Percentiles rank a stretch among this genome's conserved stretches.
phyloP scores from a whole-genome alignment of 2,329 filamentous ascomycete genomes.

The Trematosphaeria pertusa region DNA sequence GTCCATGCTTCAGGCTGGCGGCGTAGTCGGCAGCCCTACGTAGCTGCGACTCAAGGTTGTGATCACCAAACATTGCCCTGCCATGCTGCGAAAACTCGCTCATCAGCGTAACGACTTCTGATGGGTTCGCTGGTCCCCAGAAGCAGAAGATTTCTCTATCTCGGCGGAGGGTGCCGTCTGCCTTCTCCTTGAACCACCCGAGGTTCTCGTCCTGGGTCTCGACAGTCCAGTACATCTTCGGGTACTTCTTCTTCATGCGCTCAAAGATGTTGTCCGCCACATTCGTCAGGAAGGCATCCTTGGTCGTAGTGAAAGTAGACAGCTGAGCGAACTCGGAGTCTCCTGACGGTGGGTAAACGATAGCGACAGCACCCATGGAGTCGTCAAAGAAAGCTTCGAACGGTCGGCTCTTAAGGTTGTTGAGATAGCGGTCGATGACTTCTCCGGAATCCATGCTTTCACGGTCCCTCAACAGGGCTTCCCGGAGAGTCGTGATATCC shows the following conservation, averaged over 20 bases:
- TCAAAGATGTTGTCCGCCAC: slow-evolving; percentile 95
- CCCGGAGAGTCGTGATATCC: slow-evolving; percentile 78
- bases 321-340: slow-evolving; percentile 78
- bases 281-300: slow-evolving; percentile 92
- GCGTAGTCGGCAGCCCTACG: slow-evolving; percentile 77
- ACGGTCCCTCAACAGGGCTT: slow-evolving; percentile 80
- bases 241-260: slow-evolving; percentile 91
- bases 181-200: slow-evolving; percentile 96
- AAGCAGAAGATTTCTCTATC: slow-evolving; percentile 94
- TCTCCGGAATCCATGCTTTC: slow-evolving; percentile 82
- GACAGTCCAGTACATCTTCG: slow-evolving; percentile 94
- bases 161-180: slow-evolving; percentile 86
- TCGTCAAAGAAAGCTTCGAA: slow-evolving; percentile 97
- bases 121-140: slow-evolving; percentile 84
- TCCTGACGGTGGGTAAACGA: slow-evolving; percentile 78
- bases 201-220: slow-evolving; percentile 95
- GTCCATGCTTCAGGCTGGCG: slow-evolving; percentile 64
- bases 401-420: slow-evolving; percentile 74
- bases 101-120: slow-evolving; percentile 83
- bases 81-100: slow-evolving; percentile 84
- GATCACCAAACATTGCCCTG: slow-evolving; percentile 84
- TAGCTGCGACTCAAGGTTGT: slow-evolving; percentile 86
- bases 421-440: slow-evolving; percentile 85
- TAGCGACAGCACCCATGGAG: slow-evolving; percentile 87
- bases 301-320: slow-evolving; percentile 90